Base-by-base conservation (phyloP, 1,284 basidiomycete genomes). In the Trichosporon inkin region DNA sequence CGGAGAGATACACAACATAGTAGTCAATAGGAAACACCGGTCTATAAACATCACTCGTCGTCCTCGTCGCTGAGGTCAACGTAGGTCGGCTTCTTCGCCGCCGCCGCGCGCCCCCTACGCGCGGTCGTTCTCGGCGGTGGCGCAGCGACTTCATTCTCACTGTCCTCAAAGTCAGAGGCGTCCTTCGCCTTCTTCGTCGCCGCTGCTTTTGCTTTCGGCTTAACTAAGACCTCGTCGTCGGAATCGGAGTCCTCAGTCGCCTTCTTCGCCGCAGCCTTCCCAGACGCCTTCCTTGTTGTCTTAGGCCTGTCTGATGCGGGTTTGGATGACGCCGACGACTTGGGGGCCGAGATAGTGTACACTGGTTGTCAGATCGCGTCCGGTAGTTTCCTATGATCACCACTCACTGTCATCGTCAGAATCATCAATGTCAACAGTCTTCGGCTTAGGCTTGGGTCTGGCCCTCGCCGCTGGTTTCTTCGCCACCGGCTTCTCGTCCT, bases 351-450 rank as follows among this genome's bases (percentile, higher is more conserved):
- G 22, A 75, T 64, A 22, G 66, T 68, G 60, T 77, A 76, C 61
- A 64, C 62, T 63, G 17, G 1, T 1, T 55, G 61, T 58, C 7
- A 62, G 57, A 17, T 20, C 2, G 5, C 6, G 2, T 13, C 16
- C 5, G 19, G 35, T 1, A 22, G 4, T 11, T 24, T 38, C 17
- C 19, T 6, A 14, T 34, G 16, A 20, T 6, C 51, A 62, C 28
- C 24, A 68, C 69, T 68, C 65, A 62, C 78, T 74, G 22, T 80
- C 78, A 66, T 87, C 86, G 47, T 79, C 80, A 61, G 87, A 85
- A 77, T 85, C 86, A 68, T 86, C 84, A 1, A 84, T 40, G 11
- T 69, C 68, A 19, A 69, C 82, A 37, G 85, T 79, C 0, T 81
- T 73, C 0, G 81, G 71, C 64, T 83, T 82, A 0, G 76, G 36